These are phyloP conservation scores for Barbatosphaeria neglecta DNA, from an alignment of 495 filamentous ascomycete species.

Conservation along the genomic window DNA sequence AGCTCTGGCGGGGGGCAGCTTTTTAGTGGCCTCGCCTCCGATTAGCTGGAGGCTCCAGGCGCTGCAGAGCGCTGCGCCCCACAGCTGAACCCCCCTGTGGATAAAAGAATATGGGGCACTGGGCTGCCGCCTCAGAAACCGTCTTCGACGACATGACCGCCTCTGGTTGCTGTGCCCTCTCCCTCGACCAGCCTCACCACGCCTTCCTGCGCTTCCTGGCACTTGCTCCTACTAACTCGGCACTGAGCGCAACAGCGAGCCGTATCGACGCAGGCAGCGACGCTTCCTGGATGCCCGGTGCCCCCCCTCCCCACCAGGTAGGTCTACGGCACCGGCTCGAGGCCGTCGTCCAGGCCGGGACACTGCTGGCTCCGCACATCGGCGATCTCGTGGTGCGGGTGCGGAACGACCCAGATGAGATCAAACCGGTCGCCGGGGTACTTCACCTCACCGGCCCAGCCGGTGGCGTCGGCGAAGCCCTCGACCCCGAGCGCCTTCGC, in stretches of 20 bases:
- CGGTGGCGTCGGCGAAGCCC: constrained; percentile 22
- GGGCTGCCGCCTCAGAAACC: too few relatives aligned
- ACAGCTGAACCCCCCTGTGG: too few relatives aligned
- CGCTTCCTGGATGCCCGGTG: background rate
- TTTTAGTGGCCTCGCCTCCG: background rate
- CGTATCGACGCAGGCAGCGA: background rate
- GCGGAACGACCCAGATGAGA: constrained; percentile 30
- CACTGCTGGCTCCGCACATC: constrained; percentile 22
- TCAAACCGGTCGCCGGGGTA: constrained; percentile 22
- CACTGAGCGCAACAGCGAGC: too few relatives aligned
- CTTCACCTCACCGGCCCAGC: constrained; percentile 18
- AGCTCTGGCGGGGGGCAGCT: too few relatives aligned
- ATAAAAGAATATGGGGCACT: too few relatives aligned
- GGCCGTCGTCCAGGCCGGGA: constrained; percentile 16
- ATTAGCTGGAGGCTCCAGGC: background rate
- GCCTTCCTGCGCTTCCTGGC: too few relatives aligned
- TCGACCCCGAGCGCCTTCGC: constrained; percentile 26
- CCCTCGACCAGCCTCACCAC: too few relatives aligned
- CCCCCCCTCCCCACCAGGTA: background rate
- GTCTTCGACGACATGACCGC: too few relatives aligned
- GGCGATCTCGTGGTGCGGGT: constrained; percentile 23
- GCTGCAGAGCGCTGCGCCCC: background rate
- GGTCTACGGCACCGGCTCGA: background rate
- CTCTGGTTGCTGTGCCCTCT: too few relatives aligned
- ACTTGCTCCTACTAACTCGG: too few relatives aligned